Percentiles rank a stretch among this genome's conserved stretches.
Conservation (phyloP, 2,329 filamentous ascomycete species). For the Talaromyces sp. region DNA sequence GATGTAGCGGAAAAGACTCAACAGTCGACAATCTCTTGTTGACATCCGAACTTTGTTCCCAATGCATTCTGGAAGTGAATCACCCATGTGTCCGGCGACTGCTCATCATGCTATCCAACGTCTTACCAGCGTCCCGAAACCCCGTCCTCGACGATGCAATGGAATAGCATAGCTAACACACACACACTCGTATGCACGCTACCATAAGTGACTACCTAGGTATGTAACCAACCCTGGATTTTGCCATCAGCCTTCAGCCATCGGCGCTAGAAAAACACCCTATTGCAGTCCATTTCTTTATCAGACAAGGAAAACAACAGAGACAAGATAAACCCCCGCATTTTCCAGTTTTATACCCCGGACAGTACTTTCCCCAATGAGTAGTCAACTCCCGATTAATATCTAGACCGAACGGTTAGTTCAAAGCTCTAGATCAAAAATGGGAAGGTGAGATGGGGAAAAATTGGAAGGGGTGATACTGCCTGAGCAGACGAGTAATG, state of each 20-base stretch:
- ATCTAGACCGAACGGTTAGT: conserved; percentile 2
- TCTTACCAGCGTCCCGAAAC: neutral
- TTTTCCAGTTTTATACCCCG: neutral
- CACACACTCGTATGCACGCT: neutral
- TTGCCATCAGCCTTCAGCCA: neutral
- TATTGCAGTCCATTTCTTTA: neutral
- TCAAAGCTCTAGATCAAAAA: conserved; percentile 1
- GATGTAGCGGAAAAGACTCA: neutral
- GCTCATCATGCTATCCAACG: neutral
- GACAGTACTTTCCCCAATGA: conserved; percentile 1
- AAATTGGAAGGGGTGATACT: neutral
- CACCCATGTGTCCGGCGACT: neutral
- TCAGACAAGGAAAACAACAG: neutral
- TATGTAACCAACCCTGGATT: neutral
- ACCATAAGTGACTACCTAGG: neutral
- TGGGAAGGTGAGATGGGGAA: neutral
- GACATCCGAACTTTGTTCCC: neutral
- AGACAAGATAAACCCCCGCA: neutral
- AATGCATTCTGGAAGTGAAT: too few relatives aligned
- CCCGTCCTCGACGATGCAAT: neutral
- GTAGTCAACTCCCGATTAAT: conserved; percentile 1
- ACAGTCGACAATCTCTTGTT: neutral
- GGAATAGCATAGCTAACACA: neutral
- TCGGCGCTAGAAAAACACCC: neutral
- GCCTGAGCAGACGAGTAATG: neutral